Evolutionary conservation across 371 early-diverging fungal species (phyloP).

Genomic region (Circinella umbellata): DNA sequence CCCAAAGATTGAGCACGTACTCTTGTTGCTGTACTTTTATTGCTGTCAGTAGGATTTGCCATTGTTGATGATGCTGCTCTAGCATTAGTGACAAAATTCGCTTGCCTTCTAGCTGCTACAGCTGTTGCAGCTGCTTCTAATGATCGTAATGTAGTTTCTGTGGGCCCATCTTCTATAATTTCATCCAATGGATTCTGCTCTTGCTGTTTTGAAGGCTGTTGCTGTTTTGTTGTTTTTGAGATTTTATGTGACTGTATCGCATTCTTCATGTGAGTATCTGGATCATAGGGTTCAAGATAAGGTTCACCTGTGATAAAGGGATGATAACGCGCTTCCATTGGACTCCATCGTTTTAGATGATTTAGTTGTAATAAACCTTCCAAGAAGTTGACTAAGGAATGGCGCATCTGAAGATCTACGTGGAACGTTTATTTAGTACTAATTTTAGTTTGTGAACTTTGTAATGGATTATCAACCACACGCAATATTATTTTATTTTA

Average conservation of each 20-base stretch:
- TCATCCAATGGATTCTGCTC: background rate
- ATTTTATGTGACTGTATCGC: slow-evolving; percentile 11
- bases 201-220: background rate
- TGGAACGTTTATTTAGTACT: background rate
- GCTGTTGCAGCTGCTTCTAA: slow-evolving; percentile 17
- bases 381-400: slow-evolving; percentile 88
- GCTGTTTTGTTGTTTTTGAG: background rate
- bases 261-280: slow-evolving; percentile 32
- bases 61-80: background rate
- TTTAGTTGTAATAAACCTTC: slow-evolving; percentile 86
- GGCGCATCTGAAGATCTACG: slow-evolving; percentile 68
- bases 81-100: too few species aligned
- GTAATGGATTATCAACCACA: background rate
- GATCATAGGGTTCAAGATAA: slow-evolving; percentile 65
- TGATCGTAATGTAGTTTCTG: slow-evolving; percentile 2
- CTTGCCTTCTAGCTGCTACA: slow-evolving; percentile 1
- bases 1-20: slow-evolving; percentile 24
- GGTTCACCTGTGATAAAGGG: slow-evolving; percentile 93
- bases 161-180: background rate
- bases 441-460: slow-evolving; percentile 35
- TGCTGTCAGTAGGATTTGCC: background rate
- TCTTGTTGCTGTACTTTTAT: slow-evolving; percentile 4
- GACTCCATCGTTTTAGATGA: slow-evolving; percentile 92
- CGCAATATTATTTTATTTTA: slow-evolving; percentile 30
- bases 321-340: slow-evolving; percentile 90